phyloP scores from a whole-genome alignment of 2,329 filamentous ascomycete species.

The Aureobasidium namibiae region DNA sequence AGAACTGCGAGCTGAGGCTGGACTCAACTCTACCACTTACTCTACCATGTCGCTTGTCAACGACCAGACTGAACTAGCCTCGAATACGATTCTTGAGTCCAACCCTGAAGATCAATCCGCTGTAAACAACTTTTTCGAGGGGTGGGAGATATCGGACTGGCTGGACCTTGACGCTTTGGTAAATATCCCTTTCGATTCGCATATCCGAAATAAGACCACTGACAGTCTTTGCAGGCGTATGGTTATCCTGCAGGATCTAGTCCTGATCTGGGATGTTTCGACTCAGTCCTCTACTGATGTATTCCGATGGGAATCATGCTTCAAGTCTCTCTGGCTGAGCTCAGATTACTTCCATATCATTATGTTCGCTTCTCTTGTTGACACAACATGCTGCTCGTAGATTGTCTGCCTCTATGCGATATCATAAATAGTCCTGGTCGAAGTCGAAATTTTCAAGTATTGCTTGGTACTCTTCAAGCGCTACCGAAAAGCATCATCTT shows the following conservation, averaged over 20 bases:
- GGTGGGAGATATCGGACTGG: slow-evolving; percentile 29
- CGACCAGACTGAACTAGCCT: neutral
- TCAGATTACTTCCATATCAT: too few relatives aligned
- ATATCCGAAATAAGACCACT: neutral
- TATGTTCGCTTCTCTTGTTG: too few relatives aligned
- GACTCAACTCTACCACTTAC: slow-evolving; percentile 15
- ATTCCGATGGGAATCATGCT: too few relatives aligned
- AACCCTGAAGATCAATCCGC: neutral
- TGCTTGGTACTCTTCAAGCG: too few relatives aligned
- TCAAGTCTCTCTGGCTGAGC: too few relatives aligned
- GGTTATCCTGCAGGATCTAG: neutral
- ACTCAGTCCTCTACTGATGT: neutral
- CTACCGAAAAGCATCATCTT: too few relatives aligned
- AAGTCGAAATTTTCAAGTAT: too few relatives aligned
- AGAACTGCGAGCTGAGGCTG: slow-evolving; percentile 35
- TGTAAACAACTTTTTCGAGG: slow-evolving; percentile 18
- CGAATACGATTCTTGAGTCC: neutral
- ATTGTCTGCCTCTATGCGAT: too few relatives aligned
- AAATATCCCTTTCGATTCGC: too few relatives aligned
- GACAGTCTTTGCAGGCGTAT: neutral
- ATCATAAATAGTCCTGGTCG: too few relatives aligned
- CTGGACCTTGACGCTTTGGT: slow-evolving; percentile 28
- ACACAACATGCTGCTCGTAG: too few relatives aligned
- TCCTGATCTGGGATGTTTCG: neutral
- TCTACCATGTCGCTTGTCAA: neutral